phyloP scores from a whole-genome alignment of 257 asterid genomes.

The Solanum peruvianum region DNA sequence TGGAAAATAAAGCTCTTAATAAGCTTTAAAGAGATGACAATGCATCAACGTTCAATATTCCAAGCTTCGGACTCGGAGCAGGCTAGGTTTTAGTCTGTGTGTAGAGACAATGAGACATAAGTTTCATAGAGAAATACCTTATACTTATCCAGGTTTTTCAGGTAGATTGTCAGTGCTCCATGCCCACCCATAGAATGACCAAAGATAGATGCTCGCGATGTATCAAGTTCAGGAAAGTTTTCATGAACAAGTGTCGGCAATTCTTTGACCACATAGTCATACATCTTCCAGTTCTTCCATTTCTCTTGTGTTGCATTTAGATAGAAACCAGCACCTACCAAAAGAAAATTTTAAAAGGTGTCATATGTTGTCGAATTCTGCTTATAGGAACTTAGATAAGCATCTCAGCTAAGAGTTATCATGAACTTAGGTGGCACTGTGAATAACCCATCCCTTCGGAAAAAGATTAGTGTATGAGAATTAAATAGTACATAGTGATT shows the following conservation, averaged over 20 bases:
- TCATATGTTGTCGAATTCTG: not conserved
- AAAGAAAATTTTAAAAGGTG: not conserved
- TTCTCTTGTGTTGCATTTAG: conserved; percentile 96
- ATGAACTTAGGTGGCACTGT: not conserved
- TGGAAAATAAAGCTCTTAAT: not conserved
- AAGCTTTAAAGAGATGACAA: not conserved
- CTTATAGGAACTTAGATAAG: not conserved
- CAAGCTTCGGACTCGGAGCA: not conserved
- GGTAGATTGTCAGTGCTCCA: conserved; percentile 91
- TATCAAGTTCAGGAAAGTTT: conserved; percentile 76
- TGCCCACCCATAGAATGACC: conserved; percentile 99
- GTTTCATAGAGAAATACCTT: conserved; percentile 37
- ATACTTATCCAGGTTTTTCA: conserved; percentile 82
- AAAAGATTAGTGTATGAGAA: not conserved
- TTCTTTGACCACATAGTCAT: conserved; percentile 95
- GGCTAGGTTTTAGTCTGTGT: not conserved
- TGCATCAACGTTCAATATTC: not conserved
- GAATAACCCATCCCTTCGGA: not conserved
- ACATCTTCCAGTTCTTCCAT: conserved; percentile 99
- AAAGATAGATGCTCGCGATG: conserved; percentile 76
- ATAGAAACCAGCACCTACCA: conserved; percentile 94
- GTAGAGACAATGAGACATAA: not conserved
- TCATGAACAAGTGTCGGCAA: conserved; percentile 64
- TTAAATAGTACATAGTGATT: not conserved
- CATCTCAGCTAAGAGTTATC: not conserved